Evolutionary conservation across 495 filamentous ascomycete species (phyloP).

Genomic region (Diplogelasinospora grovesii): DNA sequence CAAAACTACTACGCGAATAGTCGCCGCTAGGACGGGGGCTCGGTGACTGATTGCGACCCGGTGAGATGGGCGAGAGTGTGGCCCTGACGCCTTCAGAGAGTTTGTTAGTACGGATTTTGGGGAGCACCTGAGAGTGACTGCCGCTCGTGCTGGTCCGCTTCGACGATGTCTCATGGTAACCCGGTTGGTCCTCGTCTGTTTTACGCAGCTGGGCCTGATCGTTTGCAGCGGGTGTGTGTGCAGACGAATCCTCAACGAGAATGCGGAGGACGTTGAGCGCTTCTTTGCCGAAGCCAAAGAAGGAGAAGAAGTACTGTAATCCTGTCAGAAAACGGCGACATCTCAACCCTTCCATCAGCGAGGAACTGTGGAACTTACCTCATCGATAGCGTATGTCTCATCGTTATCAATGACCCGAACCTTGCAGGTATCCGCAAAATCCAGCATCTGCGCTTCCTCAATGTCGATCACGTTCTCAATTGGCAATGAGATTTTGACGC

Average conservation of each 20-base stretch:
- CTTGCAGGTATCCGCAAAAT: slow-evolving; percentile 91
- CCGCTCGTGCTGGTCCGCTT: slow-evolving; percentile 14
- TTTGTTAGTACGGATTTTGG: slow-evolving; percentile 34
- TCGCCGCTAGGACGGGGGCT: slow-evolving; percentile 42
- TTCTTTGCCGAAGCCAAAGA: slow-evolving; percentile 82
- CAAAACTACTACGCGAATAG: slow-evolving; percentile 31
- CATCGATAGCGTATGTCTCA: slow-evolving; percentile 91
- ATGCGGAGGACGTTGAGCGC: slow-evolving; percentile 72
- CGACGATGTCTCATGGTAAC: slow-evolving; percentile 10
- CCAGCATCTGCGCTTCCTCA: slow-evolving; percentile 85
- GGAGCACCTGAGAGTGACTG: slow-evolving; percentile 2
- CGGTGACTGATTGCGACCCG: slow-evolving; percentile 28
- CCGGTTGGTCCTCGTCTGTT: slow-evolving; percentile 1
- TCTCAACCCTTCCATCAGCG: not conserved
- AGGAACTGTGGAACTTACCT: slow-evolving; percentile 49
- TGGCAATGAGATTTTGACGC: slow-evolving; percentile 90
- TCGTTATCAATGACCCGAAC: slow-evolving; percentile 85
- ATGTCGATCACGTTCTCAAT: slow-evolving; percentile 86
- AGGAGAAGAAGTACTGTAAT: slow-evolving; percentile 86
- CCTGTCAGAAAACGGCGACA: slow-evolving; percentile 13
- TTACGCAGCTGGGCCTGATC: slow-evolving; percentile 12
- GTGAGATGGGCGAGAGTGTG: slow-evolving; percentile 52
- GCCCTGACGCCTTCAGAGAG: slow-evolving; percentile 58
- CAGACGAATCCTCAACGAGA: slow-evolving; percentile 60
- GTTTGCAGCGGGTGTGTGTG: slow-evolving; percentile 31